Percentiles rank a stretch among this genome's conserved stretches.
These are phyloP conservation scores for Aureobasidium sp. DNA, from an alignment of 2,329 filamentous ascomycete species.

Conservation along the genomic window DNA sequence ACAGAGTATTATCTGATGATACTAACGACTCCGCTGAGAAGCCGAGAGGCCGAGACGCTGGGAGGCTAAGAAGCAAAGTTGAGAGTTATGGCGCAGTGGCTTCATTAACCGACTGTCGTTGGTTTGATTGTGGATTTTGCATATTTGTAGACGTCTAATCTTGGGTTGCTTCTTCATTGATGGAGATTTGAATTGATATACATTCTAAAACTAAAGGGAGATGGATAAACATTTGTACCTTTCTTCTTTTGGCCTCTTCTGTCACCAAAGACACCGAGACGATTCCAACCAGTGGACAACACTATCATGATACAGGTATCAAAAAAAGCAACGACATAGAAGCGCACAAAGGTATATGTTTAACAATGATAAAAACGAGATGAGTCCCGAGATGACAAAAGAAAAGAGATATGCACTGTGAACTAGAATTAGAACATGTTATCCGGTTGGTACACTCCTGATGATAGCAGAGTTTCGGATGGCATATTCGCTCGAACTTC, in stretches of 20 bases:
- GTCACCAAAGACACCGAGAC: not conserved
- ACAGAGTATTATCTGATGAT: too few species aligned
- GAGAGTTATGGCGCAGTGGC: too few species aligned
- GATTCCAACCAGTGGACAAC: not conserved
- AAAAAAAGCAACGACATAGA: not conserved
- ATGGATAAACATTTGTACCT: not conserved
- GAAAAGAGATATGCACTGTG: not conserved
- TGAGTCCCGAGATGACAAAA: not conserved
- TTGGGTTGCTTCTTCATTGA: not conserved
- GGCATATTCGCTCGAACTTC: conserved; percentile 41
- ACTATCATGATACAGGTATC: not conserved
- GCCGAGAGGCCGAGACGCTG: too few species aligned
- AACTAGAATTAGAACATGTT: conserved; percentile 4
- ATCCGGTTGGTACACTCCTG: conserved; percentile 31
- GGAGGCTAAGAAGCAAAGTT: too few species aligned
- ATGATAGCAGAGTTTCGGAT: conserved; percentile 35
- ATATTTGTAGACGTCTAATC: too few species aligned
- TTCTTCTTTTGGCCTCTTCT: not conserved
- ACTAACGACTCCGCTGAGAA: too few species aligned
- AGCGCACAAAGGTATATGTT: not conserved
- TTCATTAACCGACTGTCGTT: too few species aligned
- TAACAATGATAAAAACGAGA: not conserved
- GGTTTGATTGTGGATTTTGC: too few species aligned
- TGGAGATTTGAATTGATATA: not conserved
- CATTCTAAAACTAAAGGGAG: not conserved